Evolutionary conservation across 441 rosid species (phyloP), one percentile per base, ranked within the genome.

Genomic region (Brassica balearica): DNA sequence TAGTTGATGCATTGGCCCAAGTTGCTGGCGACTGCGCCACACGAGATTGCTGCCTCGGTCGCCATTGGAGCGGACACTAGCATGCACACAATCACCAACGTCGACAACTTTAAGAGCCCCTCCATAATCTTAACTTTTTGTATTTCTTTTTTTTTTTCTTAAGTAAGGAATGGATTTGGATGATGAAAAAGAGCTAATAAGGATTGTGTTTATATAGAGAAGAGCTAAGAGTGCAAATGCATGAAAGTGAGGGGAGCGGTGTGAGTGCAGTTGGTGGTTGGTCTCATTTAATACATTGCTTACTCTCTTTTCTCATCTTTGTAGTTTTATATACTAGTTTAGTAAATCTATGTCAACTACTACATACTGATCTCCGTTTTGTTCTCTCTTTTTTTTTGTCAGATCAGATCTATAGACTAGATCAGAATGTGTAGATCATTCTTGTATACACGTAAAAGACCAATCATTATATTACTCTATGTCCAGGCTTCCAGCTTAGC

Each of bases 21-120:
- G 25, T 0, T 0, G 2, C 0, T 2, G 0, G 29, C 3, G 27
- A 86, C 89, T 56, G 69, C 68, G 0, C 81, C 79, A 10, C 89
- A 86, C 0, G 80, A 20, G 12, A 86, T 1, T 4, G 85, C 83
- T 22, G 81, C 84, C 1, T 77, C 71, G 41, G 86, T 68, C 32
- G 86, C 17, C 51, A 88, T 56, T 46, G 85, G 82, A 75, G 83
- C 84, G 29, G 66, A 6, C 23, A 75, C 79, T 67, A 88, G 65
- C 85, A 85, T 64, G 82, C 73, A 80, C 36, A 75, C 61, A 15
- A 80, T 75, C 77, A 80, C 4, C 64, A 75, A 22, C 0, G 60
- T 74, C 48, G 83, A 71, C 65, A 80, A 66, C 76, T 80, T 80
- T 8, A 67, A 29, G 64, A 75, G 60, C 19, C 72, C 69, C 46